Evolutionary conservation across 768 basidiomycete species (phyloP), one percentile per base, ranked within the genome.

Genomic region (Amanita fuliginea): DNA sequence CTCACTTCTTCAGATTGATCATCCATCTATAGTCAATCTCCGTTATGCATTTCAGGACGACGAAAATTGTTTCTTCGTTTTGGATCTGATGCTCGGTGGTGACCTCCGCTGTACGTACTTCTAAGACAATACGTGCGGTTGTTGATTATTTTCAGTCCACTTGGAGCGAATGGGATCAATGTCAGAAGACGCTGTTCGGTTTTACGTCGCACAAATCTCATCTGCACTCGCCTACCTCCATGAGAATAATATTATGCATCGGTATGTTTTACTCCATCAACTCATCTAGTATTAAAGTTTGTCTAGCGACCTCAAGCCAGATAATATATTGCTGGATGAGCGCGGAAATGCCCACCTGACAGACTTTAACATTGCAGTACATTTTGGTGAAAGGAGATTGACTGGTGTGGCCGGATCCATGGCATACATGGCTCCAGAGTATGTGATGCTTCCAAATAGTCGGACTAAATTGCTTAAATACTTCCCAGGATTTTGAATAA

Each of bases 321-420:
- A 97, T 66, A 97, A 98, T 64, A 92, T 99, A 55, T 80, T 99
- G 14, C 80, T 98, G 14, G 95, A 99, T 63, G 94, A 96, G 60
- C 75, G 77, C 44, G 95, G 95, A 1, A 93, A 99, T 59, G 94
- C 94, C 6, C 95, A 99, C 64, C 72, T 99, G 54, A 98, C 86
- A 0, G 95, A 99, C 63, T 96, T 99, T 67, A 99, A 99, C 64
- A 99, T 99, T 51, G 95, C 95, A 13, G 92, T 98, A 6, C 95
- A 99, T 64, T 98, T 88, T 61, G 81, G 84, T 4, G 92, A 96
- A 51, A 77, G 88, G 49, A 78, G 85, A 51, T 67, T 92, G 30
- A 93, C 87, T 10, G 92, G 93, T 19, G 87, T 99, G 0, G 95
- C 95, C 19, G 95, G 95, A 7, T 95, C 91, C 46, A 95, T 98